Evolutionary conservation across 371 early-diverging fungal genomes (phyloP).

Genomic region (Mortierella sp.): DNA sequence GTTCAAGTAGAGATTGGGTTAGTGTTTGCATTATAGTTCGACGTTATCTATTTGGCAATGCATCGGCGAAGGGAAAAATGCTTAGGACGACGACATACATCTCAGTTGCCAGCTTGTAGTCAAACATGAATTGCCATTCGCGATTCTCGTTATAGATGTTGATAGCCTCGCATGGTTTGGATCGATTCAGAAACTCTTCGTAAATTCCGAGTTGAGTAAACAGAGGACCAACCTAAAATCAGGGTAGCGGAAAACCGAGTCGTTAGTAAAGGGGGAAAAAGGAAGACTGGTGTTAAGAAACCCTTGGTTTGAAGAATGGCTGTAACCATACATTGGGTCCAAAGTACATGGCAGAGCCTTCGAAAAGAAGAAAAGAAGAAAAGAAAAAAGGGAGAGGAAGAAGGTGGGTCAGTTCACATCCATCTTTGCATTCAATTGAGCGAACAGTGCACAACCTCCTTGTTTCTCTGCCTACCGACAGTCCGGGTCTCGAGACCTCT

Average conservation of each 20-base stretch:
- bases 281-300: not conserved
- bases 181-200: conserved; percentile 16
- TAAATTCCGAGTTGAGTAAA: conserved; percentile 32
- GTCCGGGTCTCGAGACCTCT: not conserved
- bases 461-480: not conserved
- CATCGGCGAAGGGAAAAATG: not conserved
- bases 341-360: not conserved
- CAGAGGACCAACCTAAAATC: not conserved
- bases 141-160: not conserved
- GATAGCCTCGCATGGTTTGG: conserved; percentile 4
- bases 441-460: not conserved
- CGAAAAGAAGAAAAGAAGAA: not conserved
- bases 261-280: not conserved
- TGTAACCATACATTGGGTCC: not conserved
- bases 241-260: too few species aligned
- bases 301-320: not conserved
- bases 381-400: not conserved
- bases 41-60: not conserved
- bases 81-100: not conserved
- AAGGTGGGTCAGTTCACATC: not conserved
- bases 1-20: not conserved
- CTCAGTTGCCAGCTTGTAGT: not conserved
- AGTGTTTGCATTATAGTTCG: not conserved
- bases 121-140: not conserved
- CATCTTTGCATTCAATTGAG: not conserved